Conservation (phyloP, 2,329 filamentous ascomycete species). For the Zymoseptoria ardabiliae region DNA sequence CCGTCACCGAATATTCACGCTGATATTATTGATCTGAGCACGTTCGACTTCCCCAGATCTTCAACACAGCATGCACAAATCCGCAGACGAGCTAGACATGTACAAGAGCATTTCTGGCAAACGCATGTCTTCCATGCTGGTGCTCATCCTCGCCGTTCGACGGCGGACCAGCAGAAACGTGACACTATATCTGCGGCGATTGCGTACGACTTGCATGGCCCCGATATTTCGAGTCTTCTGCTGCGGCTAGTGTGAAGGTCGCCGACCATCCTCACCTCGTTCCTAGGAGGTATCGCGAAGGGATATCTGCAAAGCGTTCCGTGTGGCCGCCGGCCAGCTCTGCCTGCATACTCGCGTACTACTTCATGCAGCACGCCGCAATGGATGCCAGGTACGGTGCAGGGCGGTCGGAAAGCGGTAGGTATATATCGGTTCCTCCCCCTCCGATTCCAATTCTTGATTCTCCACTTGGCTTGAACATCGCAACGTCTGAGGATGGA, state of each 20-base stretch:
- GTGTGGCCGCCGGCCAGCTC: neutral
- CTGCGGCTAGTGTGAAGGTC: neutral
- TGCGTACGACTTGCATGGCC: neutral
- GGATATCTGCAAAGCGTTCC: neutral
- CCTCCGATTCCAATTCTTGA: neutral
- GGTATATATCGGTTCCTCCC: neutral
- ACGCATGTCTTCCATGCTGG: neutral
- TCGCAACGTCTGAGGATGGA: neutral
- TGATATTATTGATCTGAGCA: neutral
- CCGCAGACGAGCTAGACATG: neutral
- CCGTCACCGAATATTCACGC: neutral
- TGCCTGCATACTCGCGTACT: neutral
- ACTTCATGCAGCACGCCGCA: neutral
- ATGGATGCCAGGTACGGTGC: neutral
- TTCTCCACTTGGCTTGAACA: too few relatives aligned
- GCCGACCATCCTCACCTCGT: neutral
- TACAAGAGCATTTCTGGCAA: neutral
- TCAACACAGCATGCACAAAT: constrained; percentile 6
- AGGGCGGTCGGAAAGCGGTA: neutral
- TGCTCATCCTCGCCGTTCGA: neutral
- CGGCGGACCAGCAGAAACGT: neutral
- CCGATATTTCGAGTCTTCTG: neutral
- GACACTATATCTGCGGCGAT: neutral
- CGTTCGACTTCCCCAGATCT: constrained; percentile 10
- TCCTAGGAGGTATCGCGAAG: neutral